A percentile compares a stretch with the other conserved stretches of the same genome.
phyloP scores from a whole-genome alignment of 2,329 filamentous ascomycete genomes.

The Atkinsonella hypoxylon region DNA sequence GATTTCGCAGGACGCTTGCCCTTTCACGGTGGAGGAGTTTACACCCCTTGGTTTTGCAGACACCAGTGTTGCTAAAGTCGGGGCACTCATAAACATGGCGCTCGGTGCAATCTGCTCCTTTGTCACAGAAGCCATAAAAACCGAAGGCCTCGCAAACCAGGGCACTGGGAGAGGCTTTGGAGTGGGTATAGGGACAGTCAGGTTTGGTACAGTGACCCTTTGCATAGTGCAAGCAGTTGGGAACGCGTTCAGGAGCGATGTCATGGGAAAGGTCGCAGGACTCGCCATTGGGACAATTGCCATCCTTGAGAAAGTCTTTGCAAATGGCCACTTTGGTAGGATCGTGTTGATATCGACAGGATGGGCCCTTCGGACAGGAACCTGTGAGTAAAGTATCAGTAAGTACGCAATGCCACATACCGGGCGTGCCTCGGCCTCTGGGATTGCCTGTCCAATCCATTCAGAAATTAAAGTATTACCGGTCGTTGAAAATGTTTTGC shows the following conservation, averaged over 20 bases:
- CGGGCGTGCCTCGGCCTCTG: slow-evolving; percentile 13
- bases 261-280: slow-evolving; percentile 88
- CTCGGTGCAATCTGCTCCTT: slow-evolving; percentile 63
- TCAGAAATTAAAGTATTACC: slow-evolving; percentile 45
- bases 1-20: slow-evolving; percentile 66
- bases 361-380: slow-evolving; percentile 69
- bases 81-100: slow-evolving; percentile 91
- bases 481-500: slow-evolving; percentile 59
- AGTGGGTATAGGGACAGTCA: slow-evolving; percentile 78
- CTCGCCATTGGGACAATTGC: slow-evolving; percentile 63
- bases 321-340: slow-evolving; percentile 79
- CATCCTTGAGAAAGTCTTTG: slow-evolving; percentile 73
- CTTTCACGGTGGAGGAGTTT: slow-evolving; percentile 79
- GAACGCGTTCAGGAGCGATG: slow-evolving; percentile 68
- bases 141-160: slow-evolving; percentile 79
- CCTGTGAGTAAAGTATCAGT: slow-evolving; percentile 49
- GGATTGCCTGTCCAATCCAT: slow-evolving; percentile 11
- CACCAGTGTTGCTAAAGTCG: slow-evolving; percentile 83
- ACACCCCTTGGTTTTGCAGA: slow-evolving; percentile 71
- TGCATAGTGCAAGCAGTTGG: slow-evolving; percentile 80
- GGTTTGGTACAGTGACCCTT: slow-evolving; percentile 81
- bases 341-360: slow-evolving; percentile 75
- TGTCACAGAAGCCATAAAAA: slow-evolving; percentile 76
- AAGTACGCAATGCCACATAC: slow-evolving; percentile 26
- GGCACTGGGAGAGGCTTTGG: slow-evolving; percentile 62